A percentile compares a stretch with the other conserved stretches of the same genome.
phyloP scores from a whole-genome alignment of 176 grass and related monocot species.

The Poa annua region DNA sequence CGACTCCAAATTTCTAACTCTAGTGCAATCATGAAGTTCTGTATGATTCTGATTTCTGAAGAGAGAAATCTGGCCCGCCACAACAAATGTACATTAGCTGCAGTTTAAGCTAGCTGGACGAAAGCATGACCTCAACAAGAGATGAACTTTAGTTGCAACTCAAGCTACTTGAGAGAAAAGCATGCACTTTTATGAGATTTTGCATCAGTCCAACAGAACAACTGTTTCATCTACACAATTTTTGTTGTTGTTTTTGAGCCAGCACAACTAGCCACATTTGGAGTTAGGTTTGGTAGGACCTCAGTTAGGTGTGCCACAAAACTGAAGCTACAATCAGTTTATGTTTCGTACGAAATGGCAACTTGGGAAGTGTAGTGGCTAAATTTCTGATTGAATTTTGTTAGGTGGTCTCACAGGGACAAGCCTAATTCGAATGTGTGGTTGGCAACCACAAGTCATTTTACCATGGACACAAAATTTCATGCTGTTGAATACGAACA shows the following conservation, averaged over 20 bases:
- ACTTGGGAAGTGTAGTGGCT: slow-evolving; percentile 33
- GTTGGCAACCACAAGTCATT: slow-evolving; percentile 28
- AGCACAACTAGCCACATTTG: slow-evolving; percentile 5
- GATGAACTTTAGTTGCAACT: slow-evolving; percentile 32
- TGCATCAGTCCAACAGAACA: slow-evolving; percentile 12
- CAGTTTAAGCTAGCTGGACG: neutral
- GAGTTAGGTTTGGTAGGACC: slow-evolving; percentile 31
- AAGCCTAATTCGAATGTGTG: slow-evolving; percentile 1
- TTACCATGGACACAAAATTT: slow-evolving; percentile 34
- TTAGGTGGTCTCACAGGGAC: slow-evolving; percentile 31
- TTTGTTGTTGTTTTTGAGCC: neutral
- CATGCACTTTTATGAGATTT: slow-evolving; percentile 32
- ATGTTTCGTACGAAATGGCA: slow-evolving; percentile 35
- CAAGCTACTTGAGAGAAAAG: slow-evolving; percentile 28
- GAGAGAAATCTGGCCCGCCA: neutral
- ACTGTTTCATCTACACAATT: slow-evolving; percentile 4
- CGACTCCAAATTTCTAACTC: slow-evolving; percentile 1
- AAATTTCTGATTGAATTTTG: slow-evolving; percentile 40
- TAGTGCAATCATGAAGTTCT: slow-evolving; percentile 42
- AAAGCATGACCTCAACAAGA: slow-evolving; percentile 8
- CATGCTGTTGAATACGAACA: neutral
- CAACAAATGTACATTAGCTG: slow-evolving; percentile 5
- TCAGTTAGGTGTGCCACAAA: slow-evolving; percentile 50
- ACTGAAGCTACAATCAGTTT: slow-evolving; percentile 40
- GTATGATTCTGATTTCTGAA: slow-evolving; percentile 20